Evolutionary conservation across 2,329 filamentous ascomycete genomes (phyloP).

Genomic region (Aspergillus novoparasiticus): DNA sequence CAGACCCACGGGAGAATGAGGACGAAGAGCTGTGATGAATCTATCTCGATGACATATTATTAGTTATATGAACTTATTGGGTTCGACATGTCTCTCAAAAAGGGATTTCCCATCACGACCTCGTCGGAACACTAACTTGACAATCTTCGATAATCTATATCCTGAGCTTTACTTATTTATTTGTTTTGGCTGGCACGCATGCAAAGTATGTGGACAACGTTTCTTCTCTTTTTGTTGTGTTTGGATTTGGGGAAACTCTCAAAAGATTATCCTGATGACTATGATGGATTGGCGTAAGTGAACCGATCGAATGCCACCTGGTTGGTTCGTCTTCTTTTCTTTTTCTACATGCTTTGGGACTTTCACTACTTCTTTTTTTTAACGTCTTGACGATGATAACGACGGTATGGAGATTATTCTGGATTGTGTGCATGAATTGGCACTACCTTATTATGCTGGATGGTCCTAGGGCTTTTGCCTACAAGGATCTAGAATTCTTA

Average conservation of each 20-base stretch:
- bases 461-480: background rate
- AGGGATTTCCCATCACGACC: background rate
- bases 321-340: conserved; percentile 9
- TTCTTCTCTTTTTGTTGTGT: conserved; percentile 1
- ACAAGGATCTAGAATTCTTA: background rate
- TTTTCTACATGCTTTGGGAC: conserved; percentile 6
- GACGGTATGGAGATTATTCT: background rate
- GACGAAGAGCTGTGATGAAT: conserved; percentile 35
- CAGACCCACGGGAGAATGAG: conserved; percentile 16
- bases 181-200: background rate
- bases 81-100: background rate
- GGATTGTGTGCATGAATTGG: background rate
- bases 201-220: background rate
- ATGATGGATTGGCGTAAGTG: conserved; percentile 26
- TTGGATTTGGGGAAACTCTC: background rate
- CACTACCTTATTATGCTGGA: background rate
- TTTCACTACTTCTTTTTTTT: conserved; percentile 15
- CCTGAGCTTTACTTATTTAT: background rate
- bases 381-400: conserved; percentile 2
- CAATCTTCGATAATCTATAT: background rate
- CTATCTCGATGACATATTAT: background rate
- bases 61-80: background rate
- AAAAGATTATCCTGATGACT: conserved; percentile 15
- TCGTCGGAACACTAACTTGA: background rate
- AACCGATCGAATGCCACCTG: conserved; percentile 1